phyloP scores from a whole-genome alignment of 495 filamentous ascomycete genomes.

The Trichoderma virens region DNA sequence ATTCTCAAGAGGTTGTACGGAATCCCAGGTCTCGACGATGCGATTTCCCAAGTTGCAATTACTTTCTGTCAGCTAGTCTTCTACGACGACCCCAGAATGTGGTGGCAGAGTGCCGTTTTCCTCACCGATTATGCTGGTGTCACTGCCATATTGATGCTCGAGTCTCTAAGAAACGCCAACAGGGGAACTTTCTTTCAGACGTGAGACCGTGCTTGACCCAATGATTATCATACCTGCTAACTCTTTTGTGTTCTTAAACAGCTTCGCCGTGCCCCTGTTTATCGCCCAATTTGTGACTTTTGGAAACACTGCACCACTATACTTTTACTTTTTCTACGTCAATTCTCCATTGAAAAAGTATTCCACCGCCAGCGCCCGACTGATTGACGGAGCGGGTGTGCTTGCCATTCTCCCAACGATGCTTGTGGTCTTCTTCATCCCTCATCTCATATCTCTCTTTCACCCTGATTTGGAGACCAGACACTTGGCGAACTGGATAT shows the following conservation, averaged over 20 bases:
- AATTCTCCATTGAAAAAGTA: background rate
- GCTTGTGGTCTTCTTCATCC: background rate
- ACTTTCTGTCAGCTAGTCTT: background rate
- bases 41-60: background rate
- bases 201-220: background rate
- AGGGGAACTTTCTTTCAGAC: background rate
- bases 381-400: background rate
- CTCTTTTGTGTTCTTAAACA: background rate
- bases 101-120: slow-evolving; percentile 3
- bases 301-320: background rate
- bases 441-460: background rate
- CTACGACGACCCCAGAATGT: background rate
- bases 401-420: background rate
- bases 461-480: background rate
- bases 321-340: background rate
- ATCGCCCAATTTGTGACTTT: background rate
- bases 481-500: slow-evolving; percentile 5
- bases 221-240: too few relatives aligned
- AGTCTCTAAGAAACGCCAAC: background rate
- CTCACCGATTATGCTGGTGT: slow-evolving; percentile 1
- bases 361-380: background rate
- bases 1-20: background rate
- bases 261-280: background rate
- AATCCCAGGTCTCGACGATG: background rate
- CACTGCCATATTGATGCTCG: background rate